Base-by-base conservation (phyloP, 192 early-diverging fungal genomes). In the Mortierella claussenii region DNA sequence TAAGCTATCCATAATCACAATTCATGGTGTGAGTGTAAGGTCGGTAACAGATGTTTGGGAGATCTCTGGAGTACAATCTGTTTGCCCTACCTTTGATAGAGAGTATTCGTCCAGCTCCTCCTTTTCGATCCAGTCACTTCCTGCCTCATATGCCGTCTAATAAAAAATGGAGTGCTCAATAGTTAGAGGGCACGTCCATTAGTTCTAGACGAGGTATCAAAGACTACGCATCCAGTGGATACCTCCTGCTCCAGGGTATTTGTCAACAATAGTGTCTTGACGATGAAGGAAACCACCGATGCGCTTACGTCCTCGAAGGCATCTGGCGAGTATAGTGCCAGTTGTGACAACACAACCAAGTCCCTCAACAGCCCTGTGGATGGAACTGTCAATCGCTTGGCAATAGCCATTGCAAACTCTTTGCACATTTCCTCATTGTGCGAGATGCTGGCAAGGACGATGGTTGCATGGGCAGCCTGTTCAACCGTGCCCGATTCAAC, bases 401-500 rank as follows among this genome's bases (percentile, higher is more conserved):
- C n/a, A 20, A 60, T 64, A 33, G 52, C 54, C 56, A 91, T 60
- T 2, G 85, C 71, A 57, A 95, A 52, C 6, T 79, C 78, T 10
- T 47, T 67, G 52, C 87, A 89, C 34, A 83, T 74, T 3, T 57
- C 42, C 13, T 84, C 73, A 17, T 75, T 73, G 1, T 89, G 65
- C 0, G 69, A 53, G 45, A 89, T 79, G 55, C 91, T 89, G 4
- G 89, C 83, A 13, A 96, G 70, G 50, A 97, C 69, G 13, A 88
- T 85, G 12, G 88, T 80, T 0, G 96, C 92, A 69, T 93, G 68
- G 33, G 89, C 90, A 0, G 92, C 91, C 78, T 95, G 90, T 10
- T 21, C 31, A 30, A 81, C 51, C 3, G 82, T 85, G 2, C 94
- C 95, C 0, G 48, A 33, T 2, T 61, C 54, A 11, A 69, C 15